These are phyloP conservation scores for Fusarium torreyae DNA, from an alignment of 2,329 filamentous ascomycete genomes.

Conservation along the genomic window DNA sequence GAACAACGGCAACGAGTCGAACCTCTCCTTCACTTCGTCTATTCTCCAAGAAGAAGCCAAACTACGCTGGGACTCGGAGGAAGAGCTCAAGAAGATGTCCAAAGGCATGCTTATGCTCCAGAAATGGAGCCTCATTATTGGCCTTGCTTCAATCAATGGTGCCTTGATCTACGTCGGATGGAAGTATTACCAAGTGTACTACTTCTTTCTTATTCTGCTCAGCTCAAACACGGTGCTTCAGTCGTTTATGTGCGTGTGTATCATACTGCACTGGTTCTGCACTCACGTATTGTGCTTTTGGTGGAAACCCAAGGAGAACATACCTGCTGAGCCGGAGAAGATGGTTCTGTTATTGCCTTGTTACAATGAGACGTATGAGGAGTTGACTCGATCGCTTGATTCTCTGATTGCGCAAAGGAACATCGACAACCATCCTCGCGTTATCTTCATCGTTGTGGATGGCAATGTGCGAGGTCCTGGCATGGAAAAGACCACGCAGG, in stretches of 20 bases:
- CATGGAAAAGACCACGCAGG: conserved; percentile 64
- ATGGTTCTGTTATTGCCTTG: conserved; percentile 64
- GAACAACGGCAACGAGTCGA: conserved; percentile 53
- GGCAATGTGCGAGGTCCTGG: conserved; percentile 63
- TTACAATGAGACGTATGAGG: conserved; percentile 64
- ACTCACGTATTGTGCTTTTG: conserved; percentile 53
- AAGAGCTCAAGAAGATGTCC: conserved; percentile 58
- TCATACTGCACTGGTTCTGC: conserved; percentile 53
- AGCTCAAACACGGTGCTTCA: conserved; percentile 63
- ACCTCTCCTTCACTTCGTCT: conserved; percentile 55
- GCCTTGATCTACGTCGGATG: conserved; percentile 56
- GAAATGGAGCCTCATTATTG: conserved; percentile 58
- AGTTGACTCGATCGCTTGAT: conserved; percentile 61
- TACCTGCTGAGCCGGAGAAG: conserved; percentile 59
- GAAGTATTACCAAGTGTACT: conserved; percentile 59
- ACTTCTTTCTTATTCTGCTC: conserved; percentile 62
- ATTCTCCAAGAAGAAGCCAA: conserved; percentile 58
- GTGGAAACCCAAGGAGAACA: conserved; percentile 50
- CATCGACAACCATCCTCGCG: conserved; percentile 58
- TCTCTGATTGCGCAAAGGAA: conserved; percentile 62
- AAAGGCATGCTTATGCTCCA: conserved; percentile 56
- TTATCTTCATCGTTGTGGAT: conserved; percentile 65
- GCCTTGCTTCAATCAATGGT: conserved; percentile 55
- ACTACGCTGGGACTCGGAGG: conserved; percentile 58
- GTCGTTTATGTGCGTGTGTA: conserved; percentile 59